Base-by-base conservation (phyloP, 306 rosid genomes). In the Myrica gale region DNA sequence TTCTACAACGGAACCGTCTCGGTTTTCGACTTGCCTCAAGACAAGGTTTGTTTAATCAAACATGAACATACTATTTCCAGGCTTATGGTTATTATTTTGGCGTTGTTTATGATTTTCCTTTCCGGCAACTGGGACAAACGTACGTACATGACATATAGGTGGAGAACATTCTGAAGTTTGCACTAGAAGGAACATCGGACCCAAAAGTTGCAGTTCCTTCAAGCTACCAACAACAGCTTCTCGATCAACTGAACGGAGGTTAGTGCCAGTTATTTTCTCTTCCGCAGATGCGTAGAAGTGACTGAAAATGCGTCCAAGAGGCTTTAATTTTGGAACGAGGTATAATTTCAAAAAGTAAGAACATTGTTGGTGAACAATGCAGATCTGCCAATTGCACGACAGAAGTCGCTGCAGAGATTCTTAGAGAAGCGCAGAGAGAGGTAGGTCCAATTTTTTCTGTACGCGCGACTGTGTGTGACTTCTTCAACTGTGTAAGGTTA, bases 391-490 rank as follows among this genome's bases (percentile, higher is more conserved):
- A 79, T 87, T 78, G 76, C 74, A 2, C 87, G 90, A 37, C 17
- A 42, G 4, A 84, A 80, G 32, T 87, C 90, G 13, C 79, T 87
- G 46, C 85, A 84, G 61, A 82, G 88, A 72, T 87, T 87, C 50
- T 71, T 87, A 46, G 90, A 80, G 82, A 87, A 84, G 73, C 90
- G 90, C 52, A 87, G 75, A 68, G 88, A 84, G 80, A 87, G 90
- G 90, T 87, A 82, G 74, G 17, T 9, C 37, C 15, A 3, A 11
- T 9, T 48, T 48, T 48, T 48, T 48, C 53, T 48, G 53, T 48
- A 9, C 13, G 16, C 10, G 37, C 37, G 37, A 3, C 37, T 32
- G n/a, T n/a, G n/a, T n/a, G n/a, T n/a, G n/a, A n/a, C n/a, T 32
- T 32, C 3, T 32, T 2, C 3, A 32, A 32, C 37, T 32, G 37